A percentile compares a stretch with the other conserved stretches of the same genome.
These are phyloP conservation scores for Penicillium herquei DNA, from an alignment of 495 filamentous ascomycete species.

Conservation along the genomic window DNA sequence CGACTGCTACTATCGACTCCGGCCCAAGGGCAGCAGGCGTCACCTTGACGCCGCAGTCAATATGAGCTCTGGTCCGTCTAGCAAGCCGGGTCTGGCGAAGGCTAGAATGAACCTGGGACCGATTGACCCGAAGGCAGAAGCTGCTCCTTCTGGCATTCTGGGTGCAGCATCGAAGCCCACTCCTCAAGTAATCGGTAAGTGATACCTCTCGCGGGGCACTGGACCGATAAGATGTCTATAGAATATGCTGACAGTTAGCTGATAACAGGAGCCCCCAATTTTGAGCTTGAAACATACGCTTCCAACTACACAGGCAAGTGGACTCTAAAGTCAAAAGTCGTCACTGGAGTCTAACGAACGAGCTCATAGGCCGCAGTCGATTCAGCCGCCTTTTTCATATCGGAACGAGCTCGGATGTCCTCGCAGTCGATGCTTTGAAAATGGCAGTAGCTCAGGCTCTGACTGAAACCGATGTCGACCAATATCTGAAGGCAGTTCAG, in stretches of 20 bases:
- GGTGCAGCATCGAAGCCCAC: too few relatives aligned
- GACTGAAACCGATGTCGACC: constrained; percentile 65
- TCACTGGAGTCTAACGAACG: not conserved
- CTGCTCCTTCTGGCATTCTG: too few relatives aligned
- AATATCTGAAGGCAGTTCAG: constrained; percentile 69
- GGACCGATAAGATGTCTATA: not conserved
- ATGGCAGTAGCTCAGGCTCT: constrained; percentile 75
- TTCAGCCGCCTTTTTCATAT: constrained; percentile 81
- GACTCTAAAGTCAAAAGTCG: not conserved
- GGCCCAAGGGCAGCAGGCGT: constrained; percentile 1
- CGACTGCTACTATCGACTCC: not conserved
- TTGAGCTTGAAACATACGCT: constrained; percentile 91
- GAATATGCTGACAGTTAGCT: constrained; percentile 4
- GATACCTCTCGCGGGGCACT: constrained; percentile 4
- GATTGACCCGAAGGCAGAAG: too few relatives aligned
- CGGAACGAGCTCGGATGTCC: constrained; percentile 69
- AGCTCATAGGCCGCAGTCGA: constrained; percentile 61
- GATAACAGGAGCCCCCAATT: constrained; percentile 73
- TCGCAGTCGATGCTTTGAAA: constrained; percentile 79
- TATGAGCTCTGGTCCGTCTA: constrained; percentile 19
- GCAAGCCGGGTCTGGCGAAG: constrained; percentile 7
- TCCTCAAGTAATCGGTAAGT: constrained; percentile 30
- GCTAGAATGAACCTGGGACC: not conserved
- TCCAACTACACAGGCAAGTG: constrained; percentile 78
- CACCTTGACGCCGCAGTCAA: constrained; percentile 6